Evolutionary conservation across 2,329 filamentous ascomycete species (phyloP).

Genomic region (Pyrenochaeta sp.): DNA sequence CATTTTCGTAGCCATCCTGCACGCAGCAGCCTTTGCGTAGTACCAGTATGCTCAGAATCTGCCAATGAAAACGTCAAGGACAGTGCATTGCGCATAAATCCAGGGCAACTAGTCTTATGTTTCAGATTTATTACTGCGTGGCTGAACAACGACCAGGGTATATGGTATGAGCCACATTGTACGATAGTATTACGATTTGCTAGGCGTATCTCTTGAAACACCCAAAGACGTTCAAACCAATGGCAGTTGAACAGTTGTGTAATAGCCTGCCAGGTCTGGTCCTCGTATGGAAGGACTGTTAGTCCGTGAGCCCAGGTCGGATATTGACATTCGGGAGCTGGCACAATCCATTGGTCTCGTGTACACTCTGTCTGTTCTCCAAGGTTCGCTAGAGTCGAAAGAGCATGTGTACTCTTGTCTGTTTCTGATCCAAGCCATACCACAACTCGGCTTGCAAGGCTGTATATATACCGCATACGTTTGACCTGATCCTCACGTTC

Average conservation of each 20-base stretch:
- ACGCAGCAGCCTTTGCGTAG: no score
- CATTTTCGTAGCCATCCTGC: no score
- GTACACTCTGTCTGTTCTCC: background rate
- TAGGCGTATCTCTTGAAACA: conserved; percentile 7
- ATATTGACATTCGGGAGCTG: background rate
- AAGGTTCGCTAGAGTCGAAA: background rate
- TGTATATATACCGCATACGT: conserved; percentile 17
- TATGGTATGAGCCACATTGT: conserved; percentile 1
- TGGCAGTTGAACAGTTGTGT: background rate
- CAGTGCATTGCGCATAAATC: no score
- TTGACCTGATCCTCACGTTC: conserved; percentile 15
- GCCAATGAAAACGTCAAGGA: no score
- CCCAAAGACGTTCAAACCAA: conserved; percentile 9
- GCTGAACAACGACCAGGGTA: no score
- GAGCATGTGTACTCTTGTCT: background rate
- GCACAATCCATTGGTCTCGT: background rate
- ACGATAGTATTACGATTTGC: background rate
- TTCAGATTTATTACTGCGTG: no score
- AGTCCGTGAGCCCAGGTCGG: background rate
- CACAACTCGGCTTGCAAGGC: conserved; percentile 9
- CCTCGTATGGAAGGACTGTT: background rate
- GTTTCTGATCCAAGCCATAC: conserved; percentile 12
- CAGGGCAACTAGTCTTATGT: no score
- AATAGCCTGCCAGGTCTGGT: conserved; percentile 3
- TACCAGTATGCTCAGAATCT: no score